Evolutionary conservation across 306 rosid species (phyloP).

Genomic region (Vigna trinervia): DNA sequence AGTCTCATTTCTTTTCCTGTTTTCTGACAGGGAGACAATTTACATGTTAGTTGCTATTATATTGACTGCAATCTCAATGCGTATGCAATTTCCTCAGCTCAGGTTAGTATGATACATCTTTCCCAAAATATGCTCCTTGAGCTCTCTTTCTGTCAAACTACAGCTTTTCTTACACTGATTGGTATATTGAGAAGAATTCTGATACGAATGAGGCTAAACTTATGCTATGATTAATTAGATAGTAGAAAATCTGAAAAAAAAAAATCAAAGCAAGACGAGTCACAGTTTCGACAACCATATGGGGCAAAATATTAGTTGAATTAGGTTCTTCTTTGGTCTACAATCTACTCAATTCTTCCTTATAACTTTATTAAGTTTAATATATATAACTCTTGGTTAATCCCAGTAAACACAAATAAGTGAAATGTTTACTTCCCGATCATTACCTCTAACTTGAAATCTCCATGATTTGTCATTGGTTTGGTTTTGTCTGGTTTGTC

Average conservation of each 20-base stretch:
- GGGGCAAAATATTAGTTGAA: slow-evolving; percentile 13
- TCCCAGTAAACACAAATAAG: not conserved
- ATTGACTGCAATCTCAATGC: slow-evolving; percentile 80
- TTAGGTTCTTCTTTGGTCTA: slow-evolving; percentile 8
- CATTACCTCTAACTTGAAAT: slow-evolving; percentile 23
- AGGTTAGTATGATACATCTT: slow-evolving; percentile 59
- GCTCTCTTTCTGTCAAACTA: slow-evolving; percentile 20
- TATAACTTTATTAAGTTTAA: not conserved
- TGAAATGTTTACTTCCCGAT: not conserved
- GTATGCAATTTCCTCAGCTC: slow-evolving; percentile 85
- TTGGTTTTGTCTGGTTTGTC: slow-evolving; percentile 28
- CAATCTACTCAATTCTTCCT: not conserved
- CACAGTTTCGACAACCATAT: not conserved
- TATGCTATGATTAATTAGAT: not conserved
- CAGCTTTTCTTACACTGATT: not conserved
- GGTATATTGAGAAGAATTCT: slow-evolving; percentile 17
- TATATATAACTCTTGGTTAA: not conserved
- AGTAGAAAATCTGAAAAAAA: not conserved
- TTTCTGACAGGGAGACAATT: slow-evolving; percentile 78
- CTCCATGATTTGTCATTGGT: not conserved
- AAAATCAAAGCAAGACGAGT: slow-evolving; percentile 21
- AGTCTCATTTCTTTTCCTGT: slow-evolving; percentile 13
- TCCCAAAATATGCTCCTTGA: slow-evolving; percentile 3
- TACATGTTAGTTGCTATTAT: slow-evolving; percentile 84
- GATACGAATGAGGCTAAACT: slow-evolving; percentile 1